Percentiles rank a stretch among this genome's conserved stretches.
These are phyloP conservation scores for Chlamydomonas schloesseri DNA, from an alignment of 139 green algal species.

Conservation along the genomic window DNA sequence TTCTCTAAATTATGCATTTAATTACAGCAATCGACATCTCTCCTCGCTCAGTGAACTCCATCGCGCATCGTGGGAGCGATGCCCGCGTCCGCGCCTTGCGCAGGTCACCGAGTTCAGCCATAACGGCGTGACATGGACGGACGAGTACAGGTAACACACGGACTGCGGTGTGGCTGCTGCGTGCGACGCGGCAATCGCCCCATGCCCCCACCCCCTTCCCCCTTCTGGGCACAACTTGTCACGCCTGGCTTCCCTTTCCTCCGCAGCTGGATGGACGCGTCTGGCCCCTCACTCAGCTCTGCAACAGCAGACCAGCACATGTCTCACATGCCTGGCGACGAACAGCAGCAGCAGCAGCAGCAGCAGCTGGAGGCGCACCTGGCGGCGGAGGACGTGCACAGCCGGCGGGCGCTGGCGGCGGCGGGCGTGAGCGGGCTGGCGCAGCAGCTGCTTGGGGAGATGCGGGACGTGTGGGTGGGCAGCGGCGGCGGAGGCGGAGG, in stretches of 20 bases:
- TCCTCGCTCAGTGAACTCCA: too few species aligned
- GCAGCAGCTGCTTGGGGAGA: slow-evolving; percentile 9
- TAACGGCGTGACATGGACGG: not conserved
- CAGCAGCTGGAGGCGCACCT: not conserved
- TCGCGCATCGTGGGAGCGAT: not conserved
- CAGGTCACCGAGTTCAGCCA: not conserved
- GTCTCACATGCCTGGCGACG: not conserved
- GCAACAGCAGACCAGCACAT: not conserved
- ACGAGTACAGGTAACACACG: slow-evolving; percentile 33
- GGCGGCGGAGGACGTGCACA: slow-evolving; percentile 2
- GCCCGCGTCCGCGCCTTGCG: not conserved
- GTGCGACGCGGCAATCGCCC: not conserved
- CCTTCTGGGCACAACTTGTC: too few species aligned
- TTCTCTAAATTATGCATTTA: too few species aligned
- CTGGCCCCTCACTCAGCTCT: not conserved
- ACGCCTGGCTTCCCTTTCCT: too few species aligned
- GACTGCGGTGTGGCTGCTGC: not conserved
- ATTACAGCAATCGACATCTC: too few species aligned
- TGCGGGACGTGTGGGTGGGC: not conserved
- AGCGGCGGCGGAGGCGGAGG: too few species aligned
- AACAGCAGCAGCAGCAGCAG: not conserved
- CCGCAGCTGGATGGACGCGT: too few species aligned
- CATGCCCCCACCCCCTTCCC: not conserved
- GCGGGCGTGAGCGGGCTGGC: not conserved
- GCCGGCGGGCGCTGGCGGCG: not conserved